Evolutionary conservation across 176 grass and related monocot genomes (phyloP).

Genomic region (Oryza brachyantha): DNA sequence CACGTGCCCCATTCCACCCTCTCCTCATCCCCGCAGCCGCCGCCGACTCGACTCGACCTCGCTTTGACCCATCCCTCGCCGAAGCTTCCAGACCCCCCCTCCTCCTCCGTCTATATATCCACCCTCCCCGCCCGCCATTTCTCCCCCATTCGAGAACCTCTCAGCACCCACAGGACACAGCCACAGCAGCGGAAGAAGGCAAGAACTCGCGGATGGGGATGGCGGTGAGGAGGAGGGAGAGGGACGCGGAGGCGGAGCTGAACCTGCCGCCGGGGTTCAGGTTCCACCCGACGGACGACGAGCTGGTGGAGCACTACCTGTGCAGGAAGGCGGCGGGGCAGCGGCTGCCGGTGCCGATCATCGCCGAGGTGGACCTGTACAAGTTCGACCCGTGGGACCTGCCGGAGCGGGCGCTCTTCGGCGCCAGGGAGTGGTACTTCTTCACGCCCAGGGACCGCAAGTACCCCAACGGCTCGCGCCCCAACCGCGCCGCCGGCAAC

Average conservation of each 20-base stretch:
- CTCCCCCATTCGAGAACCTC: not conserved
- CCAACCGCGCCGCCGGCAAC: conserved; percentile 52
- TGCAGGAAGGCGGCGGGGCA: conserved; percentile 49
- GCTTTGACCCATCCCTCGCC: not conserved
- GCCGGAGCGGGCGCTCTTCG: conserved; percentile 52
- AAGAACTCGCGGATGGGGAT: conserved; percentile 21
- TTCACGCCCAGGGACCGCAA: conserved; percentile 53
- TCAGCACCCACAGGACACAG: not conserved
- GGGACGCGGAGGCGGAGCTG: conserved; percentile 60
- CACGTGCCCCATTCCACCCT: conserved; percentile 30
- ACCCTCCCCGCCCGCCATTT: not conserved
- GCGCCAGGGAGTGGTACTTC: conserved; percentile 58
- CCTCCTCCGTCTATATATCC: conserved; percentile 8
- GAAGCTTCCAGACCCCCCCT: conserved; percentile 24
- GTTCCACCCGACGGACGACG: conserved; percentile 96
- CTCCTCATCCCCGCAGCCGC: conserved; percentile 28
- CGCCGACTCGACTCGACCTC: not conserved
- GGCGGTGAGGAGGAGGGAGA: conserved; percentile 35
- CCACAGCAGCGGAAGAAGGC: not conserved
- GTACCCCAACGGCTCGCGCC: conserved; percentile 43
- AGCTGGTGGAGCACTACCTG: conserved; percentile 75
- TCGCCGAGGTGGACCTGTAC: conserved; percentile 95
- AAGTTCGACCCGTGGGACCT: conserved; percentile 84
- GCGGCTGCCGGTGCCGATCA: conserved; percentile 56
- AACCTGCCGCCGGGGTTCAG: conserved; percentile 86